phyloP scores from a whole-genome alignment of 2,329 filamentous ascomycete species.

The Aspergillus brunneoviolaceus region DNA sequence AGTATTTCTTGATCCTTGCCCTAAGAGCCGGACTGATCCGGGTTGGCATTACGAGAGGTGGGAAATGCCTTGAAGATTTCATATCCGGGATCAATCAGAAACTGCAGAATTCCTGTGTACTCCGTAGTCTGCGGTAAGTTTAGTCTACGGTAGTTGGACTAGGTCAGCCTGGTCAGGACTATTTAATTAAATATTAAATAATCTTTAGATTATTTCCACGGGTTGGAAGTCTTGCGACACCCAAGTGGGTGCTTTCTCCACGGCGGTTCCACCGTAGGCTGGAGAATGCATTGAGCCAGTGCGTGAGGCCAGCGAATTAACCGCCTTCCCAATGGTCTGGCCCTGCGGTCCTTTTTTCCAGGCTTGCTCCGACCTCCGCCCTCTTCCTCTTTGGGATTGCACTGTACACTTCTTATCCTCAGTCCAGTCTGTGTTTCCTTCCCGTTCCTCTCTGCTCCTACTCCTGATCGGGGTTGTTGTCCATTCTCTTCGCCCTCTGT shows the following conservation, averaged over 20 bases:
- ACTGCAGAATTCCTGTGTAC: too few species aligned
- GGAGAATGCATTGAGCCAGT: neutral
- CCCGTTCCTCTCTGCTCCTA: too few species aligned
- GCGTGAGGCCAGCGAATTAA: neutral
- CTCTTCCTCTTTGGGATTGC: neutral
- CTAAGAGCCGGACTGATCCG: neutral
- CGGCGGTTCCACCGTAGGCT: neutral
- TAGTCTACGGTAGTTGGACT: too few species aligned
- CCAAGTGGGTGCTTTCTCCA: neutral
- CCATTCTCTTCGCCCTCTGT: too few species aligned
- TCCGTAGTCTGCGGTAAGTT: too few species aligned
- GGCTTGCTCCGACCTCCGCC: neutral
- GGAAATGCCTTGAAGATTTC: neutral
- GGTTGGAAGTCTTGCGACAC: neutral
- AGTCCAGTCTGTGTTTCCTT: too few species aligned
- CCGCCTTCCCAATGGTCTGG: neutral
- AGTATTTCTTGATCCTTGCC: neutral
- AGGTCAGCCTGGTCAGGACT: neutral
- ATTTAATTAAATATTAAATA: neutral
- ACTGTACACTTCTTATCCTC: neutral
- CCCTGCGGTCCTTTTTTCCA: neutral
- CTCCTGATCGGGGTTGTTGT: too few species aligned
- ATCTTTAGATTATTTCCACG: neutral
- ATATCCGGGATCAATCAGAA: too few species aligned
- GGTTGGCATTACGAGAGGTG: neutral